Evolutionary conservation across 1,139 yeast species (phyloP), one percentile per base, ranked within the genome.

Genomic region (Pichia inconspicua): DNA sequence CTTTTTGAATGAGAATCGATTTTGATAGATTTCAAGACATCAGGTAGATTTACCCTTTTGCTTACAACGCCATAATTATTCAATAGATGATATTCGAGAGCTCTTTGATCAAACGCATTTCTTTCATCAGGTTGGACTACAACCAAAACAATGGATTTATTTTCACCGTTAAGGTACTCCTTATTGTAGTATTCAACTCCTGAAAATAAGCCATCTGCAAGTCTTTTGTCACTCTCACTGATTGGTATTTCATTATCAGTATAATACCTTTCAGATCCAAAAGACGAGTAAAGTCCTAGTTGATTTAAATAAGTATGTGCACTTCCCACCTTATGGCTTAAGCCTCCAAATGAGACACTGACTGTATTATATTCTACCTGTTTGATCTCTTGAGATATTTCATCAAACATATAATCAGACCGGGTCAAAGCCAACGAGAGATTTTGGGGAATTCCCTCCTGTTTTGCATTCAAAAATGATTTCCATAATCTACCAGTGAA

Each of bases 301-400:
- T 68, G 63, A 59, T 84, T 83, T 60, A 84, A 68, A 58, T 74
- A 86, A 36, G 74, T 68, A 65, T 92, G 98, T 51, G 87, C 70
- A 58, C 78, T 73, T 22, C 95, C 86, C 22, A 88, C 90, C 61
- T 83, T 84, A 14, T 88, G 66, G 1, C 96, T 84, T 48, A 92
- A 72, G 0, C 95, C 97, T 25, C 95, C 97, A 71, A 92, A 92
- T 1, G 97, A 89, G 2, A 92, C 96, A 59, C 96, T 84, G 3
- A 92, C 90, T 1, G 98, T 89, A 66, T 92, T 92, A 70, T 90
- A 92, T 64, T 92, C 99, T 47, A 92, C 90, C 66, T 94, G 98
- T 62, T 90, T 90, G 61, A 92, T 83, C 31, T 67, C 66, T 22
- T 67, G 68, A 19, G 66, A 55, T 3, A 51, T 40, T 30, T 70